phyloP scores from a whole-genome alignment of 768 basidiomycete species.

The Podaxis sp. region DNA sequence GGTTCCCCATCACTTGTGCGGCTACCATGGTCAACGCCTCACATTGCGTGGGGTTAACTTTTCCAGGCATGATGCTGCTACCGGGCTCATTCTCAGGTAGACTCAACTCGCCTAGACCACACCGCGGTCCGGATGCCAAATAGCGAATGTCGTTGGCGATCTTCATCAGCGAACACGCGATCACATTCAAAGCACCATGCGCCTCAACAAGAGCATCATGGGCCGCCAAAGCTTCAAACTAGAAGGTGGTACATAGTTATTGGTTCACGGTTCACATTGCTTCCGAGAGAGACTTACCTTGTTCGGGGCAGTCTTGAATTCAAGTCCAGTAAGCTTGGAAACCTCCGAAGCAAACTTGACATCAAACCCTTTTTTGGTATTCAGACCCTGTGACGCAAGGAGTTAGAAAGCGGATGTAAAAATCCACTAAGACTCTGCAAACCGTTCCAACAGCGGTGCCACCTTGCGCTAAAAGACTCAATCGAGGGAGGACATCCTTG shows the following conservation, averaged over 20 bases:
- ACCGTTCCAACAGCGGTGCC: slow-evolving; percentile 99
- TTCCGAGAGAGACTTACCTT: slow-evolving; percentile 54
- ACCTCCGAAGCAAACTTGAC: slow-evolving; percentile 91
- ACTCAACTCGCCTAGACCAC: slow-evolving; percentile 92
- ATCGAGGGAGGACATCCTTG: slow-evolving; percentile 76
- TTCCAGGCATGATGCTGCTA: slow-evolving; percentile 99
- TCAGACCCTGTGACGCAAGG: slow-evolving; percentile 68
- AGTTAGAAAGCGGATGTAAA: slow-evolving; percentile 8
- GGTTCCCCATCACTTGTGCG: slow-evolving; percentile 98
- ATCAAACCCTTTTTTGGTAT: slow-evolving; percentile 97
- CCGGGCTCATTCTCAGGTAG: slow-evolving; percentile 99
- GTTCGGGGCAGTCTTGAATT: slow-evolving; percentile 97
- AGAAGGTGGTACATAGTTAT: slow-evolving; percentile 9
- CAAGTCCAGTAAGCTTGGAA: slow-evolving; percentile 84
- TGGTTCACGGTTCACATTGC: background rate
- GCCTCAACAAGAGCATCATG: slow-evolving; percentile 98
- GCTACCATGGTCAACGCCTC: slow-evolving; percentile 99
- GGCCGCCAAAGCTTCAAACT: slow-evolving; percentile 98
- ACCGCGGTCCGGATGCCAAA: slow-evolving; percentile 96
- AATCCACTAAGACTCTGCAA: slow-evolving; percentile 28
- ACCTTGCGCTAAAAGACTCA: slow-evolving; percentile 92
- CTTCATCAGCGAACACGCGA: slow-evolving; percentile 99
- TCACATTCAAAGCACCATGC: slow-evolving; percentile 92
- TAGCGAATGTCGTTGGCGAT: slow-evolving; percentile 99
- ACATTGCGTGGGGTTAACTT: slow-evolving; percentile 99